A percentile compares a stretch with the other conserved stretches of the same genome.
Evolutionary conservation across 2,329 filamentous ascomycete genomes (phyloP).

Genomic region (Neofusicoccum parvum): DNA sequence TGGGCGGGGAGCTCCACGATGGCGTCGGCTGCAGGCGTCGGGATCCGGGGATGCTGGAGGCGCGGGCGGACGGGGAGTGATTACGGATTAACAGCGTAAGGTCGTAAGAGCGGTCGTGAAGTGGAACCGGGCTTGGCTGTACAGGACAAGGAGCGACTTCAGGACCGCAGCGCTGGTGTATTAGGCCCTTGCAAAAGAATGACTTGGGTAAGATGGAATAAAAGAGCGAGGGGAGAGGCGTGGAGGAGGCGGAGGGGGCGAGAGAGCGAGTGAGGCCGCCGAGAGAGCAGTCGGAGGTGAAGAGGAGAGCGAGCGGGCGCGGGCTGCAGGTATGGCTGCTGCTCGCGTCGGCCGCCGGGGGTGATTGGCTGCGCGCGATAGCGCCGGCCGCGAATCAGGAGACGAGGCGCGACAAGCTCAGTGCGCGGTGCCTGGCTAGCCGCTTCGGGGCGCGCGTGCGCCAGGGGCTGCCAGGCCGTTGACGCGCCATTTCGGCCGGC

Average conservation of each 20-base stretch:
- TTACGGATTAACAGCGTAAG: constrained; percentile 39
- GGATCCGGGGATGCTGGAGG: constrained; percentile 8
- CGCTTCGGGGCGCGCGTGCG: constrained; percentile 1
- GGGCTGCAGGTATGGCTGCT: constrained; percentile 15
- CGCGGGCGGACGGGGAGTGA: not conserved
- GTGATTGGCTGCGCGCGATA: constrained; percentile 10
- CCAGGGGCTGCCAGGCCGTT: constrained; percentile 11
- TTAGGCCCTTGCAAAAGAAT: constrained; percentile 22
- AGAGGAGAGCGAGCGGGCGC: constrained; percentile 15
- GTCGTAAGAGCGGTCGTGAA: constrained; percentile 31
- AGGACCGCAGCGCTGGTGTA: not conserved
- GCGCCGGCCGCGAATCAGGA: constrained; percentile 8
- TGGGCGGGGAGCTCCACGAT: not conserved
- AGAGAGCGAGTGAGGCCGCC: constrained; percentile 15
- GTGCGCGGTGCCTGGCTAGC: constrained; percentile 12
- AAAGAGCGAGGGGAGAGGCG: constrained; percentile 7
- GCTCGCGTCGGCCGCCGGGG: constrained; percentile 16
- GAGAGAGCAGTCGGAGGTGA: constrained; percentile 16
- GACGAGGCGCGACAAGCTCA: constrained; percentile 16
- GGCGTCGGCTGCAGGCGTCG: constrained; percentile 17
- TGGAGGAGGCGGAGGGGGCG: not conserved
- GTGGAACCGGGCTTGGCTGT: not conserved
- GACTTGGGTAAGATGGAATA: constrained; percentile 21
- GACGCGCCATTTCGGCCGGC: constrained; percentile 6
- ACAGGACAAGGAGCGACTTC: not conserved